These are phyloP conservation scores for Sclerotiophoma versabilis DNA, from an alignment of 2,329 filamentous ascomycete species.

Conservation along the genomic window DNA sequence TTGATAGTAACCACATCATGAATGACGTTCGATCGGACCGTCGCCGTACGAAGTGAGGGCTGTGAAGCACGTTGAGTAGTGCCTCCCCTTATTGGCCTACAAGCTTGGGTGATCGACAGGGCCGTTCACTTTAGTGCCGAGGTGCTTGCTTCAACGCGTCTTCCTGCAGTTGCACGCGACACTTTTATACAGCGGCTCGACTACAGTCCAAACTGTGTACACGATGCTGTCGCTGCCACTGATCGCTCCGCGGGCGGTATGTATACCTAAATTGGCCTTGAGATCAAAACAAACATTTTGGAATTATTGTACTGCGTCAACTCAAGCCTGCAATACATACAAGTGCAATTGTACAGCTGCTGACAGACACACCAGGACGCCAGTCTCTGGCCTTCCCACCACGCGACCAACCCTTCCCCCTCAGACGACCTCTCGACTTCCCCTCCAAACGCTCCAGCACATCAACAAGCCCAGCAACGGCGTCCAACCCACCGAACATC, in stretches of 20 bases:
- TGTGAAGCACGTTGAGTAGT: constrained; percentile 16
- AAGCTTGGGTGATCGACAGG: constrained; percentile 6
- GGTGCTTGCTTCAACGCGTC: constrained; percentile 11
- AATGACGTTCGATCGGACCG: background rate
- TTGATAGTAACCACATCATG: background rate
- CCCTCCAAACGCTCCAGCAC: constrained; percentile 23
- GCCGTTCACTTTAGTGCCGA: constrained; percentile 3
- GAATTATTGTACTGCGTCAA: background rate
- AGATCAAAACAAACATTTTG: background rate
- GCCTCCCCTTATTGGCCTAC: constrained; percentile 2
- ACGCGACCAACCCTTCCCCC: constrained; percentile 25
- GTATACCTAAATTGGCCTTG: background rate
- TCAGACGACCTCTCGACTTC: constrained; percentile 28
- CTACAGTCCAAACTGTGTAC: background rate
- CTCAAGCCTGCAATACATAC: background rate
- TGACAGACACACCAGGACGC: constrained; percentile 34
- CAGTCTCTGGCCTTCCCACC: constrained; percentile 41
- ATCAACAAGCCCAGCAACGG: constrained; percentile 25
- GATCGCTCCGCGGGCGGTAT: constrained; percentile 35
- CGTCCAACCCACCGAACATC: constrained; percentile 56
- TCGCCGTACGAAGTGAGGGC: constrained; percentile 7
- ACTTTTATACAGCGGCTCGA: background rate
- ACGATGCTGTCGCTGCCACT: constrained; percentile 38
- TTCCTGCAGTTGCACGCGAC: constrained; percentile 7
- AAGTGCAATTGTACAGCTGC: background rate